A percentile compares a stretch with the other conserved stretches of the same genome.
phyloP scores from a whole-genome alignment of 108 stramenopile genomes.

The Mayamaea pseudoterrestris region DNA sequence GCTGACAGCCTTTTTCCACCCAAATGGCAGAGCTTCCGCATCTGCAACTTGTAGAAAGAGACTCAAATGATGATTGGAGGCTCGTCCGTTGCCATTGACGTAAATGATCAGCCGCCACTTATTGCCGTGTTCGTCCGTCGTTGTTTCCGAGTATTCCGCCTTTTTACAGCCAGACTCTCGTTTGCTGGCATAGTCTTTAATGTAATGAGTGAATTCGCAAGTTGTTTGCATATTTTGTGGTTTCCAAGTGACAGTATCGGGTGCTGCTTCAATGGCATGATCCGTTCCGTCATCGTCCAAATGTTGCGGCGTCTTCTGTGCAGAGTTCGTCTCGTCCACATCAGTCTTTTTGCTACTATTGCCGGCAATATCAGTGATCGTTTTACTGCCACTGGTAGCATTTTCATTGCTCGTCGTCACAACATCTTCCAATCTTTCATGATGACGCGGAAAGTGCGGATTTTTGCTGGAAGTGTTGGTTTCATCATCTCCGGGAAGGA shows the following conservation, averaged over 20 bases:
- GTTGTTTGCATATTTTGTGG: constrained; percentile 71
- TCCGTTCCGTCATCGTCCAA: constrained; percentile 9
- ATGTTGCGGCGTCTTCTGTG: too few species aligned
- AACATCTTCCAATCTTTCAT: too few species aligned
- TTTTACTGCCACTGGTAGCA: too few species aligned
- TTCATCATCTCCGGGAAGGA: too few species aligned
- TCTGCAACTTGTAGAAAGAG: constrained; percentile 85
- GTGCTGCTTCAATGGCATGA: constrained; percentile 5
- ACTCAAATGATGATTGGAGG: constrained; percentile 76
- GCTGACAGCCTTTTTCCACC: constrained; percentile 81
- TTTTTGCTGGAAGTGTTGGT: too few species aligned
- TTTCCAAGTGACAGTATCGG: constrained; percentile 28
- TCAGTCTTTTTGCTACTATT: too few species aligned
- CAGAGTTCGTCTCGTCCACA: too few species aligned
- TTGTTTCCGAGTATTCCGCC: constrained; percentile 74
- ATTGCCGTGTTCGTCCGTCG: constrained; percentile 72
- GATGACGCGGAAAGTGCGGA: too few species aligned
- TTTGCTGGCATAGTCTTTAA: constrained; percentile 65
- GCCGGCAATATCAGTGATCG: too few species aligned
- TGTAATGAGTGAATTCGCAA: constrained; percentile 82
- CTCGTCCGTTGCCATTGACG: constrained; percentile 83
- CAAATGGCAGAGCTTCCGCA: constrained; percentile 82
- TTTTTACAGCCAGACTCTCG: constrained; percentile 86
- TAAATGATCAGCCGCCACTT: constrained; percentile 83
- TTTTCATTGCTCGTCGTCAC: too few species aligned